phyloP scores from a whole-genome alignment of 177 flowering plant genomes.

The Vitis hybrid region DNA sequence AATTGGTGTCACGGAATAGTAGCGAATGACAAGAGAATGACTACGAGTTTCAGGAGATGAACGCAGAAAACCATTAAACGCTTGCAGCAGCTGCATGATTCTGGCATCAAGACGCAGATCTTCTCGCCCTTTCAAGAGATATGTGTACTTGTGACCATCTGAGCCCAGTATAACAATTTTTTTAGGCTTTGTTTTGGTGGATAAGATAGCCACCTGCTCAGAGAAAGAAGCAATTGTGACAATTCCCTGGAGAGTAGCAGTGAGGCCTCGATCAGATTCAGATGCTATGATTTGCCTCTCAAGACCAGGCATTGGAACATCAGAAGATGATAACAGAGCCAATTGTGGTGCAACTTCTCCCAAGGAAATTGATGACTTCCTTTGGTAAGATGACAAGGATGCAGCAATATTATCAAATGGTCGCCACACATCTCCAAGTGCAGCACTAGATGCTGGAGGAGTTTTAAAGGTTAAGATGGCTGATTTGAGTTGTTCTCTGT shows the following conservation, averaged over 20 bases:
- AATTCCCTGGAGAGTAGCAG: constrained; percentile 49
- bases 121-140: constrained; percentile 95
- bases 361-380: constrained; percentile 73
- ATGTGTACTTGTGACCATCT: constrained; percentile 86
- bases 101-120: constrained; percentile 99
- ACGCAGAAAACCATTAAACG: constrained; percentile 71
- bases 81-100: constrained; percentile 96
- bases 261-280: constrained; percentile 47
- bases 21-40: constrained; percentile 63
- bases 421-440: constrained; percentile 93
- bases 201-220: constrained; percentile 68
- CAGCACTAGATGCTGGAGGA: constrained; percentile 75
- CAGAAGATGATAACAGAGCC: constrained; percentile 70
- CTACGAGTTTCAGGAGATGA: constrained; percentile 56
- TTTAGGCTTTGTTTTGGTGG: constrained; percentile 97
- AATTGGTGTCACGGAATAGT: constrained; percentile 96
- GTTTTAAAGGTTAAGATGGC: constrained; percentile 73
- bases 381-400: constrained; percentile 81
- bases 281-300: constrained; percentile 65
- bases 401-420: constrained; percentile 84
- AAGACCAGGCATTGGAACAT: constrained; percentile 98
- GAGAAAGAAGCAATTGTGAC: constrained; percentile 84
- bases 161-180: constrained; percentile 81
- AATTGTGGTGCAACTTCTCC: constrained; percentile 87
- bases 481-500: constrained; percentile 65